These are phyloP conservation scores for Mucor saturninus DNA, from an alignment of 371 early-diverging fungal species.

Conservation along the genomic window DNA sequence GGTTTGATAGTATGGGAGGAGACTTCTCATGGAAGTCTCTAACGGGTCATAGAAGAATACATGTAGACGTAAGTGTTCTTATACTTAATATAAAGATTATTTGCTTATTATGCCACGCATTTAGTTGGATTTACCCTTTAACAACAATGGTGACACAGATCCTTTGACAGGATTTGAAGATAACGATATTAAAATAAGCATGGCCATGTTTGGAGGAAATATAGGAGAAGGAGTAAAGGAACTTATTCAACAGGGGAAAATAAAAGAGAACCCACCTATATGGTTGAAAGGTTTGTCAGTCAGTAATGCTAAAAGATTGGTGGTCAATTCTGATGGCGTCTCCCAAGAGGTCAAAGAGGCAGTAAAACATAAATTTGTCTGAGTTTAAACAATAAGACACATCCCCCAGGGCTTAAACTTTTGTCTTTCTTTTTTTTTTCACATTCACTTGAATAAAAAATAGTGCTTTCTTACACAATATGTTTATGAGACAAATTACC, in stretches of 20 bases:
- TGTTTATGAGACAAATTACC: conserved; percentile 52
- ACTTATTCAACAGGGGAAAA: conserved; percentile 41
- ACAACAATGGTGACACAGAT: not conserved
- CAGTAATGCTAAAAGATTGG: conserved; percentile 21
- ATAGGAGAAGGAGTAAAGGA: conserved; percentile 56
- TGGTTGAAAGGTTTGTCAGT: conserved; percentile 45
- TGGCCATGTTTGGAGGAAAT: conserved; percentile 52
- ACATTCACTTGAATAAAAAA: not conserved
- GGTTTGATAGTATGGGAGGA: conserved; percentile 11
- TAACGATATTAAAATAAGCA: not conserved
- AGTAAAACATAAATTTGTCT: not conserved
- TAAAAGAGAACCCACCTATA: conserved; percentile 43
- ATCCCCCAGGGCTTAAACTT: not conserved
- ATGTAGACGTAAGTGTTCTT: conserved; percentile 27
- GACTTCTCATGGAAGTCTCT: not conserved
- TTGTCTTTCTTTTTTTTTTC: not conserved
- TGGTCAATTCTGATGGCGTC: conserved; percentile 26
- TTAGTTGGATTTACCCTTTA: conserved; percentile 11
- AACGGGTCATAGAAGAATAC: conserved; percentile 16
- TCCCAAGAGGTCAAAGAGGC: not conserved
- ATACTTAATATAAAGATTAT: not conserved
- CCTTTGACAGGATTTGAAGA: not conserved
- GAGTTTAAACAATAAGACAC: not conserved
- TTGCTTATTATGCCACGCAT: not conserved
- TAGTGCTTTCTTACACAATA: conserved; percentile 16